Percentiles rank a stretch among this genome's conserved stretches.
Evolutionary conservation across 139 green algal species (phyloP).

Genomic region (Picochlorum sp.): DNA sequence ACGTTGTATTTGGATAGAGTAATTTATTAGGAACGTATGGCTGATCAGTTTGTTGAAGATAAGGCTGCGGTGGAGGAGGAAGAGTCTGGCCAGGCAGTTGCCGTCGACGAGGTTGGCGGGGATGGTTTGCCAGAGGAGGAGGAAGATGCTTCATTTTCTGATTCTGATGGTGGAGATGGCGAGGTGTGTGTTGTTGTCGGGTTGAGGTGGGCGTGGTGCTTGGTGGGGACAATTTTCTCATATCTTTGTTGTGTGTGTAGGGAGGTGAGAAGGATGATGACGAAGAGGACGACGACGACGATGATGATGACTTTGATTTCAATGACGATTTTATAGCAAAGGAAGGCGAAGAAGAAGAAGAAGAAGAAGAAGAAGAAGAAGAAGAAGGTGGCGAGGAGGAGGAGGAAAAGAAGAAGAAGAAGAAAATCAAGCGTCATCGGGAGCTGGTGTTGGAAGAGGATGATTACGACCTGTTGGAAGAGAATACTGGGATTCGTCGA

Average conservation of each 20-base stretch:
- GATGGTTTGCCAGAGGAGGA: neutral
- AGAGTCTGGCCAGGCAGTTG: neutral
- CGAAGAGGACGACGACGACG: too few relatives aligned
- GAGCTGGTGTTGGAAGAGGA: slow-evolving; percentile 80
- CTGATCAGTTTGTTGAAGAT: too few relatives aligned
- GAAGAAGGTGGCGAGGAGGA: slow-evolving; percentile 5
- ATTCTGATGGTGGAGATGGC: neutral
- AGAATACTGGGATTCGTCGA: slow-evolving; percentile 46
- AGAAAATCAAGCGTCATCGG: slow-evolving; percentile 40
- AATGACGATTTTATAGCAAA: slow-evolving; percentile 13
- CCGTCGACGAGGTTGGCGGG: neutral
- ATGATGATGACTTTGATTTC: neutral
- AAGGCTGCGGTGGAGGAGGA: neutral
- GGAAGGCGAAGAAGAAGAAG: slow-evolving; percentile 10
- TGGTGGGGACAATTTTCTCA: too few relatives aligned
- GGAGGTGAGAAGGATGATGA: too few relatives aligned
- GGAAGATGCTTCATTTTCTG: neutral
- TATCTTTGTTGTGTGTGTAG: neutral
- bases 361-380: slow-evolving; percentile 9
- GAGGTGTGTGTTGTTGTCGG: neutral
- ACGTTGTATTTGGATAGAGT: too few relatives aligned
- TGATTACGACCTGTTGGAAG: slow-evolving; percentile 83
- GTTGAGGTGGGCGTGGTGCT: neutral
- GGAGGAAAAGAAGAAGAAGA: slow-evolving; percentile 18
- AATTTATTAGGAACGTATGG: too few relatives aligned